Evolutionary conservation across 2,329 filamentous ascomycete species (phyloP).

Genomic region (Penicillium sp.): DNA sequence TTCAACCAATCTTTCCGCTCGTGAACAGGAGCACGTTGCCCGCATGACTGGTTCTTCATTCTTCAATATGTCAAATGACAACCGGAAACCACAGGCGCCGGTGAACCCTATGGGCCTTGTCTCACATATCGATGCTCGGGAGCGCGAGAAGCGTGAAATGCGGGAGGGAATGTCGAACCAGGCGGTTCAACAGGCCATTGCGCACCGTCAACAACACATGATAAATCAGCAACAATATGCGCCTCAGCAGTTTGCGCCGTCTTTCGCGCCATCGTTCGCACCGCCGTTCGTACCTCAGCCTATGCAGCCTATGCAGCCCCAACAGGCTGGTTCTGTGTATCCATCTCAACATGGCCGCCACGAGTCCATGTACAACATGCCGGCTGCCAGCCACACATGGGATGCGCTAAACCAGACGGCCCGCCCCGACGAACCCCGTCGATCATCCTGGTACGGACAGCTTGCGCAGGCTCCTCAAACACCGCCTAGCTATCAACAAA

Average conservation of each 20-base stretch:
- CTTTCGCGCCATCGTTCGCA: background rate
- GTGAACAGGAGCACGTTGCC: constrained; percentile 86
- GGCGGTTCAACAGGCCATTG: constrained; percentile 71
- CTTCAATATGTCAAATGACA: constrained; percentile 62
- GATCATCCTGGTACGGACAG: constrained; percentile 36
- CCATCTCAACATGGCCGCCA: constrained; percentile 21
- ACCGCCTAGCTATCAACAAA: constrained; percentile 29
- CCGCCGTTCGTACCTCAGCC: background rate
- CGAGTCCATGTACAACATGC: constrained; percentile 38
- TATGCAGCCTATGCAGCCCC: constrained; percentile 9
- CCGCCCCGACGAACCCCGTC: constrained; percentile 34
- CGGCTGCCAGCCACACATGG: constrained; percentile 39
- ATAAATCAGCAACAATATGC: constrained; percentile 42
- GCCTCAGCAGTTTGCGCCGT: constrained; percentile 2
- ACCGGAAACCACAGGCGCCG: constrained; percentile 52
- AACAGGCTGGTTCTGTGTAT: constrained; percentile 21
- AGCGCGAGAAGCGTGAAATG: constrained; percentile 72
- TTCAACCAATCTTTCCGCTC: constrained; percentile 69
- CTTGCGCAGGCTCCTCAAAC: constrained; percentile 25
- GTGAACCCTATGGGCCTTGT: constrained; percentile 63
- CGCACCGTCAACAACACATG: constrained; percentile 61
- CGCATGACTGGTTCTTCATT: constrained; percentile 75
- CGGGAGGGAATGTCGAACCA: constrained; percentile 68
- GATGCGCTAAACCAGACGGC: constrained; percentile 37
- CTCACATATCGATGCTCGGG: constrained; percentile 74